A percentile compares a stretch with the other conserved stretches of the same genome.
These are phyloP conservation scores for Gillenia trifoliata DNA, from an alignment of 306 rosid genomes.

Conservation along the genomic window DNA sequence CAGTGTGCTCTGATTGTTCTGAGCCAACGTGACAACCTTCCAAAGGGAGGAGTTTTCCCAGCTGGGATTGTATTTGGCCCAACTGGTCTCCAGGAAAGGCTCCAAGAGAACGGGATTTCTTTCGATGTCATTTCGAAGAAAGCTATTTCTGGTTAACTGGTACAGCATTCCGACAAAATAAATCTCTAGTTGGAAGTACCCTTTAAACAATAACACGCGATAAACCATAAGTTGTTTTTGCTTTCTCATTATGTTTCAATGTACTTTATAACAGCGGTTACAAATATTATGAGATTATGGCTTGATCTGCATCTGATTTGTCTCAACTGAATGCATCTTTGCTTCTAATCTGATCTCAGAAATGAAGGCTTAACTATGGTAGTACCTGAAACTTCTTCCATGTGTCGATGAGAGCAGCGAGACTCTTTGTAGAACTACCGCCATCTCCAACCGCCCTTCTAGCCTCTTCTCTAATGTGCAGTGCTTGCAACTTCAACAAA, in stretches of 20 bases:
- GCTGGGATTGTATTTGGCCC: conserved; percentile 83
- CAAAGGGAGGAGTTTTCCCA: conserved; percentile 64
- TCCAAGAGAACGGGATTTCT: conserved; percentile 71
- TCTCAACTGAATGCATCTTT: neutral
- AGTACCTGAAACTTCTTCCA: conserved; percentile 3
- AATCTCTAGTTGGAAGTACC: conserved; percentile 8
- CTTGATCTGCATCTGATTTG: conserved; percentile 16
- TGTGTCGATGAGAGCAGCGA: conserved; percentile 15
- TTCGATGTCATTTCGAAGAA: conserved; percentile 66
- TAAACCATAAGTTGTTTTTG: conserved; percentile 4
- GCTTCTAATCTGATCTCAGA: neutral
- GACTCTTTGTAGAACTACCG: conserved; percentile 11
- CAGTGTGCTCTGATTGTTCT: conserved; percentile 76
- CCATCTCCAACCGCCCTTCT: conserved; percentile 8
- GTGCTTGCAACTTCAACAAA: neutral
- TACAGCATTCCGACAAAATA: neutral
- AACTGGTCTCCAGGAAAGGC: conserved; percentile 67
- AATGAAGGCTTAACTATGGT: neutral
- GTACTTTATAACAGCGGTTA: neutral
- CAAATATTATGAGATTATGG: neutral
- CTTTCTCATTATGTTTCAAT: neutral
- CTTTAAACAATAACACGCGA: neutral
- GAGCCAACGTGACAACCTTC: conserved; percentile 54
- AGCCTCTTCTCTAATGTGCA: conserved; percentile 1
- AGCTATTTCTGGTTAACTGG: conserved; percentile 31